Conservation (phyloP, 495 filamentous ascomycete genomes). For the Penicillium bovifimosum region DNA sequence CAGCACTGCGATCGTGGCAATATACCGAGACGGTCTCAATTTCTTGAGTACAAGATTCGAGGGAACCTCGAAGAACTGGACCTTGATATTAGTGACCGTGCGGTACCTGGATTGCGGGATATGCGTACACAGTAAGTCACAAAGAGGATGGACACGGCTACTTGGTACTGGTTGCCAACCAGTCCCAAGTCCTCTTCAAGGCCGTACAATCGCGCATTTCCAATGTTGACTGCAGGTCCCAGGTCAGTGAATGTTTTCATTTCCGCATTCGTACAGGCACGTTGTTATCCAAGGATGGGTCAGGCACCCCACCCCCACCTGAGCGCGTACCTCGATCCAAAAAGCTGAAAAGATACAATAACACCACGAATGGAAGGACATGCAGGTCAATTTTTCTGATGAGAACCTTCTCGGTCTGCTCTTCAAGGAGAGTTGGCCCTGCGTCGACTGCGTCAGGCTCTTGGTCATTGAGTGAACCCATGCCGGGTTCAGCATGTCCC, state of each 20-base stretch:
- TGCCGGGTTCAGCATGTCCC: neutral
- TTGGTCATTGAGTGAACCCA: neutral
- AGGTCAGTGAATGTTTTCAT: neutral
- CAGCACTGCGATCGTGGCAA: conserved; percentile 54
- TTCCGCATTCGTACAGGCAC: neutral
- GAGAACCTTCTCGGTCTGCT: conserved; percentile 39
- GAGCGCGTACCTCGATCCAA: conserved; percentile 48
- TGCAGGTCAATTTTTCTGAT: conserved; percentile 53
- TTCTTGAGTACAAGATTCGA: conserved; percentile 76
- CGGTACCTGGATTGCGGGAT: neutral
- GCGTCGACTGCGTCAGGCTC: conserved; percentile 14
- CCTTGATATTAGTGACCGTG: neutral
- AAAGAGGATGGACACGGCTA: conserved; percentile 66
- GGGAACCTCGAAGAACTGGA: conserved; percentile 40
- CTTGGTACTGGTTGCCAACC: conserved; percentile 59
- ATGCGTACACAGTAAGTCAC: conserved; percentile 56
- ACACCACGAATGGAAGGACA: conserved; percentile 56
- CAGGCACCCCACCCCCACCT: conserved; percentile 3
- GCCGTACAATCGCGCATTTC: conserved; percentile 65
- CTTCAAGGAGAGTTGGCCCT: conserved; percentile 29
- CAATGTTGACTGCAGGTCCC: conserved; percentile 61
- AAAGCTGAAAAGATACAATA: conserved; percentile 61
- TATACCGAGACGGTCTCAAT: conserved; percentile 67
- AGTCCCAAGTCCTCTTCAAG: conserved; percentile 63
- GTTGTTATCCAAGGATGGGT: conserved; percentile 7